phyloP scores from a whole-genome alignment of 1,284 basidiomycete genomes.

The Ceratobasidium sp. region DNA sequence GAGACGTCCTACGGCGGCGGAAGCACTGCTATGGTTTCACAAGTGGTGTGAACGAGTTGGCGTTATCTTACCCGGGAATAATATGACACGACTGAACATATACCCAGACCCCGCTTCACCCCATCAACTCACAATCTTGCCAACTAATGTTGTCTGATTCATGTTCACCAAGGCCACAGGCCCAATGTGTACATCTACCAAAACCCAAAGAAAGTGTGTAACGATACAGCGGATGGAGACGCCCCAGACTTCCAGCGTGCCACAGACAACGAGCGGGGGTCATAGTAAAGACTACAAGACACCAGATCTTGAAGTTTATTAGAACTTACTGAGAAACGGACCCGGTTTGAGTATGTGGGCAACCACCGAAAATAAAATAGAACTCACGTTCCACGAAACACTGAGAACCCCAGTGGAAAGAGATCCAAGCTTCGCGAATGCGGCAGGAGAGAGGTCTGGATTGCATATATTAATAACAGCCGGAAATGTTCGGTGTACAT shows the following conservation, averaged over 20 bases:
- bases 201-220: conserved; percentile 21
- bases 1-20: conserved; percentile 16
- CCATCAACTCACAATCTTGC: background rate
- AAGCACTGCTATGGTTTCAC: conserved; percentile 27
- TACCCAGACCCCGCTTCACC: background rate
- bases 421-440: conserved; percentile 40
- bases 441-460: conserved; percentile 39
- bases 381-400: conserved; percentile 40
- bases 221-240: conserved; percentile 15
- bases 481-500: background rate
- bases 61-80: background rate
- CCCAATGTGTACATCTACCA: conserved; percentile 10
- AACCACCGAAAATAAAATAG: too few relatives aligned
- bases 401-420: conserved; percentile 36
- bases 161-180: background rate
- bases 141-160: background rate
- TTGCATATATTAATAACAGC: background rate
- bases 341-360: background rate
- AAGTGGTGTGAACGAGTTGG: conserved; percentile 36
- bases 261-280: conserved; percentile 33
- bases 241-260: conserved; percentile 32
- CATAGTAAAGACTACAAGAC: background rate
- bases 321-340: conserved; percentile 9
- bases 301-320: background rate
- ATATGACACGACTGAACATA: background rate